Percentiles rank a stretch among this genome's conserved stretches.
Evolutionary conservation across 31 red algal species (phyloP).

Genomic region (Asparagopsis taxiformis): DNA sequence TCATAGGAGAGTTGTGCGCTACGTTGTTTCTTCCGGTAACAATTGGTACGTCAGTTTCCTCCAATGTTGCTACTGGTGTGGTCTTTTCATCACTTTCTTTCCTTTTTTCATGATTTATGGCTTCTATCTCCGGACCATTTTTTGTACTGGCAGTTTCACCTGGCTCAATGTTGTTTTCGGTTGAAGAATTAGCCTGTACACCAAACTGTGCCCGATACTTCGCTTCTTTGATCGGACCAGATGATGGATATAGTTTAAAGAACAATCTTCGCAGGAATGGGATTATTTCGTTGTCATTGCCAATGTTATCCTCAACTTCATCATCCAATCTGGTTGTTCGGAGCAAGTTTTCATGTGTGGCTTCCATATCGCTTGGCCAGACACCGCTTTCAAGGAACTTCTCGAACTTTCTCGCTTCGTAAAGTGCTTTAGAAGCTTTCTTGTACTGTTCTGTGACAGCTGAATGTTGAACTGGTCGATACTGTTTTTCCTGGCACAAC

Average conservation of each 20-base stretch:
- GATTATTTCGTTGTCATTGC: background rate
- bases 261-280: background rate
- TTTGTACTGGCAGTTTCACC: background rate
- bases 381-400: background rate
- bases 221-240: conserved; percentile 1
- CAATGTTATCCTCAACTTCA: background rate
- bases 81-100: no score
- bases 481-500: background rate
- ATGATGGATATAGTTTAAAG: background rate
- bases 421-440: background rate
- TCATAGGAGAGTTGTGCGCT: no score
- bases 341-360: background rate
- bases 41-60: no score
- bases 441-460: background rate
- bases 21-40: no score
- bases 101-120: no score
- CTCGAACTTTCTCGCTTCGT: conserved; percentile 5
- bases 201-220: background rate
- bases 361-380: background rate
- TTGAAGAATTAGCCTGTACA: no score
- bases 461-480: background rate
- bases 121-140: background rate
- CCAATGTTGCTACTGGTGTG: no score
- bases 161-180: background rate
- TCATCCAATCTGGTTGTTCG: background rate